phyloP scores from a whole-genome alignment of 2,329 filamentous ascomycete genomes.

The Aspergillus tanneri region DNA sequence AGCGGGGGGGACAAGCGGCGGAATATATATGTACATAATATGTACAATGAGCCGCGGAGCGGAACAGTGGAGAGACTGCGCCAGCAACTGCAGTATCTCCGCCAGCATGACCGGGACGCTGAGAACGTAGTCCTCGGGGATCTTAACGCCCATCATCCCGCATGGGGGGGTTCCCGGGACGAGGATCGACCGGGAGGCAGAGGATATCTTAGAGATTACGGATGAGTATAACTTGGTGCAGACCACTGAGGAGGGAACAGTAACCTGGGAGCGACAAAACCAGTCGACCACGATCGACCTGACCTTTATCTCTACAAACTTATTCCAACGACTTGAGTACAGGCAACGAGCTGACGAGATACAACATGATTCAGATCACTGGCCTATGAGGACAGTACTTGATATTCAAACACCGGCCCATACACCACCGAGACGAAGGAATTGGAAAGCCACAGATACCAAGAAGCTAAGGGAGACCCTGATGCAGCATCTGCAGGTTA shows the following conservation, averaged over 20 bases:
- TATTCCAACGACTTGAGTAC: conserved; percentile 9
- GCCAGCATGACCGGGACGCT: not conserved
- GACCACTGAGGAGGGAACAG: conserved; percentile 14
- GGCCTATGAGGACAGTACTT: not conserved
- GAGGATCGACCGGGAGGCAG: no score
- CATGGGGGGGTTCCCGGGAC: no score
- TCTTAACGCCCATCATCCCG: no score
- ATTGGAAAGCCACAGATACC: conserved; percentile 14
- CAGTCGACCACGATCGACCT: conserved; percentile 20
- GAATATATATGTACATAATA: conserved; percentile 22
- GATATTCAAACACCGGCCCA: not conserved
- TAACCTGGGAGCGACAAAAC: conserved; percentile 12
- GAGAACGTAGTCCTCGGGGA: no score
- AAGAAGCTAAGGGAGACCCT: conserved; percentile 17
- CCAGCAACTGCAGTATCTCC: conserved; percentile 2
- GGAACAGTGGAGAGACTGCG: conserved; percentile 16
- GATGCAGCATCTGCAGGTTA: not conserved
- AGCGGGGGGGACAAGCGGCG: not conserved
- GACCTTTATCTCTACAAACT: conserved; percentile 11
- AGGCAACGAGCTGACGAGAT: conserved; percentile 18
- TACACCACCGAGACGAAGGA: not conserved
- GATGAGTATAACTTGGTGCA: no score
- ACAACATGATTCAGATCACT: conserved; percentile 27
- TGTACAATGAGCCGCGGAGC: conserved; percentile 25
- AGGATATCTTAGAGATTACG: no score